A percentile compares a stretch with the other conserved stretches of the same genome.
These are phyloP conservation scores for Evernia prunastri DNA, from an alignment of 495 filamentous ascomycete species.

Conservation along the genomic window DNA sequence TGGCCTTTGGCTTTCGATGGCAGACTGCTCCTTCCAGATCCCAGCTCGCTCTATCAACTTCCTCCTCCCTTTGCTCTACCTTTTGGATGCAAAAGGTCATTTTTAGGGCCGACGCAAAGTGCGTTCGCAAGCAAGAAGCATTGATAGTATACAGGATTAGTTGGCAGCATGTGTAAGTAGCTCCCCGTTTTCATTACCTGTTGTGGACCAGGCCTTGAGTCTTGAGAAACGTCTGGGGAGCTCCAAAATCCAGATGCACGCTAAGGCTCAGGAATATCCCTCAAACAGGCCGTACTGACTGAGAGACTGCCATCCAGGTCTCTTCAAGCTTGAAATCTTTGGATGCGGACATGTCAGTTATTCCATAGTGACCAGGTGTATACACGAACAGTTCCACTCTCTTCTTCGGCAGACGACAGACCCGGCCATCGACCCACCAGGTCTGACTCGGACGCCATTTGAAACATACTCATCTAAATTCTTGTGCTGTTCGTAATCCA, in stretches of 20 bases:
- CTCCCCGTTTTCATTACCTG: too few relatives aligned
- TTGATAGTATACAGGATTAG: not conserved
- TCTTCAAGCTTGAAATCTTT: not conserved
- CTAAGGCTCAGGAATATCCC: not conserved
- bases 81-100: not conserved
- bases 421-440: not conserved
- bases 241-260: too few relatives aligned
- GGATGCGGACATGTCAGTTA: not conserved
- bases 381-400: not conserved
- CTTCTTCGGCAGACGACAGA: not conserved
- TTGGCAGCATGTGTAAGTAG: not conserved
- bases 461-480: too few relatives aligned
- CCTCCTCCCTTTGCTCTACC: not conserved
- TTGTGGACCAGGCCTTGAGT: not conserved
- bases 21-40: not conserved
- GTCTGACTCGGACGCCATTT: not conserved
- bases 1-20: not conserved
- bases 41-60: not conserved
- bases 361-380: not conserved
- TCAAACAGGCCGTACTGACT: not conserved
- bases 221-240: not conserved
- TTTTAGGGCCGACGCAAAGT: too few relatives aligned
- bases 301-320: not conserved
- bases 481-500: not conserved
- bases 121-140: not conserved